phyloP scores from a whole-genome alignment of 1,284 basidiomycete species.

The Tilletiopsis washingtonensis region DNA sequence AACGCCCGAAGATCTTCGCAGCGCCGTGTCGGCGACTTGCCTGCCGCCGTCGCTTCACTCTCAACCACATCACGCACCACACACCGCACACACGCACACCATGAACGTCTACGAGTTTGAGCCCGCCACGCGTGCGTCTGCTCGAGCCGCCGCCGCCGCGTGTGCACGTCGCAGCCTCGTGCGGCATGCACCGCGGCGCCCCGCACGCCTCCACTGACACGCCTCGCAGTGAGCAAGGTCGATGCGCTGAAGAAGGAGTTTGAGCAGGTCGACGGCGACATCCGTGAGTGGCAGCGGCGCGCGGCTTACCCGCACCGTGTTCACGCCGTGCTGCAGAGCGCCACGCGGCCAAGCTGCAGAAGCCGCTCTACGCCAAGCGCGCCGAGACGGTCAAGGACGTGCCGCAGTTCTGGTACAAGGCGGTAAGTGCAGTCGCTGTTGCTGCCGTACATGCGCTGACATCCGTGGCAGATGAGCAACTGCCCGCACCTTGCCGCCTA shows the following conservation, averaged over 20 bases:
- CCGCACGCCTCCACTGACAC: too few species aligned
- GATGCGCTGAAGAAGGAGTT: constrained; percentile 2
- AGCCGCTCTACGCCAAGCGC: constrained; percentile 37
- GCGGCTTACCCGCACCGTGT: too few species aligned
- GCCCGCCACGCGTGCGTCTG: too few species aligned
- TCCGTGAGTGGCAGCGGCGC: background rate
- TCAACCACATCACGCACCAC: too few species aligned
- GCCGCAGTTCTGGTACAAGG: constrained; percentile 39
- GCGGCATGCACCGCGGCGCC: too few species aligned
- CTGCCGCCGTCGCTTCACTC: too few species aligned
- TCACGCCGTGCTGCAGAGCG: constrained; percentile 17
- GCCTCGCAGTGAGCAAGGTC: constrained; percentile 1
- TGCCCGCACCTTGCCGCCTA: constrained; percentile 39
- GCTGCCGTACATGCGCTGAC: background rate
- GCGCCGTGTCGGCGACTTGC: too few species aligned
- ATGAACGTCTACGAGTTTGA: too few species aligned
- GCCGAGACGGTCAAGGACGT: constrained; percentile 30
- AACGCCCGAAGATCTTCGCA: too few species aligned
- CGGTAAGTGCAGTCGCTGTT: constrained; percentile 13
- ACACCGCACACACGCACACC: too few species aligned
- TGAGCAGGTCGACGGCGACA: constrained; percentile 1
- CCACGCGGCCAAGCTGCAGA: constrained; percentile 30
- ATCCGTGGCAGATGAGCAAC: constrained; percentile 18
- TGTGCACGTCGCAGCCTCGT: too few species aligned
- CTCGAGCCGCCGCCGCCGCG: too few species aligned